phyloP scores from a whole-genome alignment of 2,329 filamentous ascomycete genomes.

The Akanthomyces muscarius region DNA sequence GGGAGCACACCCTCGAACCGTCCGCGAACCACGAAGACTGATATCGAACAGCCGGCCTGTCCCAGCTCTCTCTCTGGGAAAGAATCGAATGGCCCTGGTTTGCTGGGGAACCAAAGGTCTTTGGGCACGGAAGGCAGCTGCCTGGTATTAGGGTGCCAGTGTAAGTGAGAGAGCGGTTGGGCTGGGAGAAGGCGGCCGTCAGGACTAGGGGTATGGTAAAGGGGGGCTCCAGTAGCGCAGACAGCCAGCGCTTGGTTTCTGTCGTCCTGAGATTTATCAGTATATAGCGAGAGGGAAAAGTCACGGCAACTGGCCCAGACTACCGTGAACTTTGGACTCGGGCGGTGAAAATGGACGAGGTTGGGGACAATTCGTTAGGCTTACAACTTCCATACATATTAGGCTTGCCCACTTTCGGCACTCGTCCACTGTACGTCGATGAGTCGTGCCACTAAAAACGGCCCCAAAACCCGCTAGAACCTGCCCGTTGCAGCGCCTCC shows the following conservation, averaged over 20 bases:
- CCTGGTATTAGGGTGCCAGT: neutral
- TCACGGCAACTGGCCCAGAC: neutral
- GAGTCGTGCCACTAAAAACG: neutral
- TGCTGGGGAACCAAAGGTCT: too few species aligned
- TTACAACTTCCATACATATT: too few species aligned
- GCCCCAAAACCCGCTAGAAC: neutral
- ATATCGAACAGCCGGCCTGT: neutral
- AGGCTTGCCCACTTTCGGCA: neutral
- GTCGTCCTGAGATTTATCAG: neutral
- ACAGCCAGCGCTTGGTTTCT: neutral
- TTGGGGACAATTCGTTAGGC: neutral
- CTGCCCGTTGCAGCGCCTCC: neutral
- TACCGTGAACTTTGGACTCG: neutral
- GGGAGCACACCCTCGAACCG: neutral
- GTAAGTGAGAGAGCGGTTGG: neutral
- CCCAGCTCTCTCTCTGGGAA: too few species aligned
- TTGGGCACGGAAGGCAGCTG: neutral
- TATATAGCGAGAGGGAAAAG: neutral
- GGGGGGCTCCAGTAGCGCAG: neutral
- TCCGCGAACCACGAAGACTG: neutral
- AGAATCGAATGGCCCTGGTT: too few species aligned
- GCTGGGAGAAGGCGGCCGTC: neutral
- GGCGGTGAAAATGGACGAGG: slow-evolving; percentile 12
- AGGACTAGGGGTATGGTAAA: neutral
- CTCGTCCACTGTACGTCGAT: neutral